phyloP scores from a whole-genome alignment of 371 early-diverging fungal species.

The Chytridium lagenaria region DNA sequence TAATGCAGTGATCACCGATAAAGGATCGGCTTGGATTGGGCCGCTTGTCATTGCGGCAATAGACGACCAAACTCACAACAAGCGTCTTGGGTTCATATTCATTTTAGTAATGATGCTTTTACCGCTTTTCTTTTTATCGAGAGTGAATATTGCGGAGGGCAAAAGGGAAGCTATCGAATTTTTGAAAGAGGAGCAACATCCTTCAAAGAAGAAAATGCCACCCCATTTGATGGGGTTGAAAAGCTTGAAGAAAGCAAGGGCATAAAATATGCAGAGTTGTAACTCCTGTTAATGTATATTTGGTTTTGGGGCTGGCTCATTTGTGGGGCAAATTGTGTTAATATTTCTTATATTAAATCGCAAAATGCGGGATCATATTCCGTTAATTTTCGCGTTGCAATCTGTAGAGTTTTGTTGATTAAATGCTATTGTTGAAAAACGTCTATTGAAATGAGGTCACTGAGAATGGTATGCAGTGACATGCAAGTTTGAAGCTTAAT shows the following conservation, averaged over 20 bases:
- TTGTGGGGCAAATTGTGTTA: too few species aligned
- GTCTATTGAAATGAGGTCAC: too few species aligned
- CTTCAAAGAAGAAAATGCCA: neutral
- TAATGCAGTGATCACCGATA: slow-evolving; percentile 59
- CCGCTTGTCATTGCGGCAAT: slow-evolving; percentile 66
- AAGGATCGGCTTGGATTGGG: slow-evolving; percentile 69
- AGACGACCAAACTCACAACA: slow-evolving; percentile 41
- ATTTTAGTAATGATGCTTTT: slow-evolving; percentile 53
- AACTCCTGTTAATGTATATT: too few species aligned
- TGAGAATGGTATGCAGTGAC: too few species aligned
- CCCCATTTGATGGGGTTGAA: neutral
- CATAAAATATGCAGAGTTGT: neutral
- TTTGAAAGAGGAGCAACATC: slow-evolving; percentile 24
- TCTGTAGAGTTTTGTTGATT: too few species aligned
- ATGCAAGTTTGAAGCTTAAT: too few species aligned
- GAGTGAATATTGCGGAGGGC: slow-evolving; percentile 59
- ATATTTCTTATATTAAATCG: too few species aligned
- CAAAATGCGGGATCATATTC: too few species aligned
- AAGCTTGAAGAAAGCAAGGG: neutral
- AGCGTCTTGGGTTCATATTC: slow-evolving; percentile 41
- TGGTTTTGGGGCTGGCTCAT: too few species aligned
- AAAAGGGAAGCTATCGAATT: slow-evolving; percentile 54
- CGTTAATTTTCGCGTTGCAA: too few species aligned
- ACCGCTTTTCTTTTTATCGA: slow-evolving; percentile 49
- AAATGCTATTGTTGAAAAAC: too few species aligned